Conservation (phyloP, 192 early-diverging fungal species). For the Podila horticola region DNA sequence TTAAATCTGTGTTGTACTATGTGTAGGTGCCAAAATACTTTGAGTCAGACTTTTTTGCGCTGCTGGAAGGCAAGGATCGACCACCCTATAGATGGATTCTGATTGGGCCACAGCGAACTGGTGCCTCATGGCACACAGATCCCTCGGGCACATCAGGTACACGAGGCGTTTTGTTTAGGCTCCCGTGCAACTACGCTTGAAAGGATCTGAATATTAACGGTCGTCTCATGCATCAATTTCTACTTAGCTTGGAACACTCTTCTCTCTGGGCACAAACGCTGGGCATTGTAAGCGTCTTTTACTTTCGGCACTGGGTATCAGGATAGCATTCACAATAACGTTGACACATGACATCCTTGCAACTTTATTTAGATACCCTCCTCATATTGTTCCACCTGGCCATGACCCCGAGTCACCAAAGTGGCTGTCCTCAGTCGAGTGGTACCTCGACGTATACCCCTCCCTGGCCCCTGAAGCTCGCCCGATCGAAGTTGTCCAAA, state of each 20-base stretch:
- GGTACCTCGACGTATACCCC: conserved; percentile 63
- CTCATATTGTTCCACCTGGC: conserved; percentile 48
- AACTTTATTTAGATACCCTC: conserved; percentile 42
- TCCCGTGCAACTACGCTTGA: no score
- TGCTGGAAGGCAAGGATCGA: conserved; percentile 25
- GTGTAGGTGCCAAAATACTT: conserved; percentile 55
- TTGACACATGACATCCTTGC: no score
- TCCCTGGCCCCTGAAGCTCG: conserved; percentile 31
- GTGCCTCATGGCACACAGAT: conserved; percentile 58
- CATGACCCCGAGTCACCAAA: conserved; percentile 35
- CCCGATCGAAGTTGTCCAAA: conserved; percentile 56
- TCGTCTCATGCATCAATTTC: no score
- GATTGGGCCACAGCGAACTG: conserved; percentile 56
- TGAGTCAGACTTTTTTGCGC: conserved; percentile 46
- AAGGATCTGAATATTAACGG: background rate
- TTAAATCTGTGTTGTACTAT: background rate
- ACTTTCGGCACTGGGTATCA: background rate
- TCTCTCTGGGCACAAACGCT: conserved; percentile 57
- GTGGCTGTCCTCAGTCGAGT: conserved; percentile 47
- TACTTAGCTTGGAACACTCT: conserved; percentile 58
- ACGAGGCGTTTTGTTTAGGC: background rate
- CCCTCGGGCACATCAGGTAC: conserved; percentile 55
- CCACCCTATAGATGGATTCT: conserved; percentile 59
- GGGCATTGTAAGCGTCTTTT: conserved; percentile 54
- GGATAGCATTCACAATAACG: no score